Evolutionary conservation across 768 basidiomycete species (phyloP).

Genomic region (Lyophyllum atratum): DNA sequence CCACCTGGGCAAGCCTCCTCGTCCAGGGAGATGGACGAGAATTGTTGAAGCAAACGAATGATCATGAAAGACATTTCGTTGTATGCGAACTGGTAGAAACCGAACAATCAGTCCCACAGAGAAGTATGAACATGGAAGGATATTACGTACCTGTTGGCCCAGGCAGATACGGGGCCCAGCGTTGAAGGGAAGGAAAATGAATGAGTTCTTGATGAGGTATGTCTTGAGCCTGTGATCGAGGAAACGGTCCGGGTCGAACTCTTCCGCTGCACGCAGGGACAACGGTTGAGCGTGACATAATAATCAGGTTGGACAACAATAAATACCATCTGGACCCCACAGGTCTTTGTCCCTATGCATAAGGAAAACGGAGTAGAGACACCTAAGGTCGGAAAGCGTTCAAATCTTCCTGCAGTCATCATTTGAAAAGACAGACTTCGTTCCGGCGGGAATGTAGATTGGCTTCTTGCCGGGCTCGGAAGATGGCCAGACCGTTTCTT

Average conservation of each 20-base stretch:
- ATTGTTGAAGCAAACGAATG: conserved; percentile 60
- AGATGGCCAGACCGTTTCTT: conserved; percentile 50
- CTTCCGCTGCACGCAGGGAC: conserved; percentile 43
- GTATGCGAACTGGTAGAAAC: conserved; percentile 49
- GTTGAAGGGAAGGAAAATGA: conserved; percentile 73
- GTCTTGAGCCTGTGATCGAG: conserved; percentile 63
- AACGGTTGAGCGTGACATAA: background rate
- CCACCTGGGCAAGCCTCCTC: conserved; percentile 46
- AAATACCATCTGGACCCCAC: conserved; percentile 71
- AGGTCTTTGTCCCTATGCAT: conserved; percentile 69
- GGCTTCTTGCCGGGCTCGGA: conserved; percentile 47
- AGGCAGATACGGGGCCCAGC: conserved; percentile 61
- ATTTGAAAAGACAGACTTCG: conserved; percentile 39
- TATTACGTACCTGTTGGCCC: conserved; percentile 63
- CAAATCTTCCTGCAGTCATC: background rate
- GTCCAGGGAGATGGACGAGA: conserved; percentile 49
- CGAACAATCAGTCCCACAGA: no score
- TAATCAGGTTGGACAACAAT: background rate
- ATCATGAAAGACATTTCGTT: conserved; percentile 67
- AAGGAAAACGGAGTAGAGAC: conserved; percentile 56
- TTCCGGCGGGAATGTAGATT: conserved; percentile 53
- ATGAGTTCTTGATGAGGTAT: conserved; percentile 63
- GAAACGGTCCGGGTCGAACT: conserved; percentile 75
- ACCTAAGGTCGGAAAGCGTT: conserved; percentile 24
- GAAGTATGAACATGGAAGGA: no score